A percentile compares a stretch with the other conserved stretches of the same genome.
Evolutionary conservation across 1,139 yeast species (phyloP).

Genomic region (Saccharomyces hybrid): DNA sequence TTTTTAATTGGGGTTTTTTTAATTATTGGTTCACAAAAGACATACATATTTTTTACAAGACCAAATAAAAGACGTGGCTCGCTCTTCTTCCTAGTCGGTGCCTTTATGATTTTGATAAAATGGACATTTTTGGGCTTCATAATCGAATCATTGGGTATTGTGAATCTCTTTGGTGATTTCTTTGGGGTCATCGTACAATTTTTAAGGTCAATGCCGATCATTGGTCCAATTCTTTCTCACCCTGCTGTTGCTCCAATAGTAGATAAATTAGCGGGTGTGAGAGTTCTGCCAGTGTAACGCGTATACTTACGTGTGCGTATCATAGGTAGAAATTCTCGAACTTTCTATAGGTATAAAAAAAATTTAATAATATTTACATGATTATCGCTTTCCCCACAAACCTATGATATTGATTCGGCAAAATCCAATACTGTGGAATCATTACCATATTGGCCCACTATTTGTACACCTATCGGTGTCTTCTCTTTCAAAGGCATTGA

Average conservation of each 20-base stretch:
- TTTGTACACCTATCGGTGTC: conserved; percentile 59
- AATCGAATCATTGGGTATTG: conserved; percentile 77
- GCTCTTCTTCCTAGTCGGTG: conserved; percentile 67
- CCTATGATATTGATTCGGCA: conserved; percentile 13
- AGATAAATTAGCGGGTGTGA: conserved; percentile 56
- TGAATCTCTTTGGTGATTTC: conserved; percentile 86
- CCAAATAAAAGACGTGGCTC: conserved; percentile 85
- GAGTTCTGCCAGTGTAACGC: conserved; percentile 52
- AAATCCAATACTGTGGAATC: conserved; percentile 52
- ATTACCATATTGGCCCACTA: conserved; percentile 81
- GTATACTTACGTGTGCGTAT: background rate
- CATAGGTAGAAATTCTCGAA: background rate
- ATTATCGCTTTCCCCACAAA: conserved; percentile 31
- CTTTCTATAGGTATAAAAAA: conserved; percentile 1
- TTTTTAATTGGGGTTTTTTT: conserved; percentile 76
- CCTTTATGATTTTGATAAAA: conserved; percentile 63
- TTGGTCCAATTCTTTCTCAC: conserved; percentile 78
- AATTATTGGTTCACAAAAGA: conserved; percentile 82
- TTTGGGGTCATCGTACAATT: conserved; percentile 87
- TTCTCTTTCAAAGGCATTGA: conserved; percentile 49
- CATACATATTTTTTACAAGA: conserved; percentile 75
- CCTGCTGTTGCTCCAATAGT: conserved; percentile 77
- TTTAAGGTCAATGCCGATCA: conserved; percentile 75
- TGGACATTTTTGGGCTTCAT: conserved; percentile 79
- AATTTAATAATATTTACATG: conserved; percentile 1